These are phyloP conservation scores for Camellia japonica DNA, from an alignment of 148 eudicot genomes.

Conservation along the genomic window DNA sequence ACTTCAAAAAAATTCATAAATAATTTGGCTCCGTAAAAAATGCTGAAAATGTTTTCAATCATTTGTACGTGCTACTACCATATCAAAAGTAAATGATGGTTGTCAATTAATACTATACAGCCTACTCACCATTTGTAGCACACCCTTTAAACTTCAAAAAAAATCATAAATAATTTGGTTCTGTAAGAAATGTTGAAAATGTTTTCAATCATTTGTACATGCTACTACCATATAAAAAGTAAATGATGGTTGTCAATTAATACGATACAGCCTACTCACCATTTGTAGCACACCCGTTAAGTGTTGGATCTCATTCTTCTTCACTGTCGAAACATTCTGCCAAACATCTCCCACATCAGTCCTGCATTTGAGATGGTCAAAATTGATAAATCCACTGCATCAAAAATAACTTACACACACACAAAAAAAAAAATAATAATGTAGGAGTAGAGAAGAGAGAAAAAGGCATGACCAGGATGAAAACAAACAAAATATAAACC, in stretches of 20 bases:
- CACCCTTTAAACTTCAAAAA: constrained; percentile 21
- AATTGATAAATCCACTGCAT: not conserved
- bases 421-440: not conserved
- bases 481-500: not conserved
- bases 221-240: not conserved
- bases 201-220: not conserved
- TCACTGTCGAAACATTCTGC: constrained; percentile 36
- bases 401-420: not conserved
- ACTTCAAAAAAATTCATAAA: not conserved
- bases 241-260: not conserved
- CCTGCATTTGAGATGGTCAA: constrained; percentile 41
- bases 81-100: not conserved
- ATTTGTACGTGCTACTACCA: not conserved
- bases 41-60: not conserved
- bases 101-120: not conserved
- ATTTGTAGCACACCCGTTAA: constrained; percentile 40
- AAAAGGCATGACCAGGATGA: not conserved
- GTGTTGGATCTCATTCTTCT: constrained; percentile 54
- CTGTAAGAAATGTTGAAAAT: not conserved
- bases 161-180: not conserved
- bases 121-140: constrained; percentile 46
- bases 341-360: constrained; percentile 44
- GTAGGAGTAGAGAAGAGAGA: not conserved
- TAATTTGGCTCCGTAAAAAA: not conserved
- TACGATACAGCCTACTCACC: constrained; percentile 27